Base-by-base conservation (phyloP, 129 eudicot genomes). In the Arctium minus region DNA sequence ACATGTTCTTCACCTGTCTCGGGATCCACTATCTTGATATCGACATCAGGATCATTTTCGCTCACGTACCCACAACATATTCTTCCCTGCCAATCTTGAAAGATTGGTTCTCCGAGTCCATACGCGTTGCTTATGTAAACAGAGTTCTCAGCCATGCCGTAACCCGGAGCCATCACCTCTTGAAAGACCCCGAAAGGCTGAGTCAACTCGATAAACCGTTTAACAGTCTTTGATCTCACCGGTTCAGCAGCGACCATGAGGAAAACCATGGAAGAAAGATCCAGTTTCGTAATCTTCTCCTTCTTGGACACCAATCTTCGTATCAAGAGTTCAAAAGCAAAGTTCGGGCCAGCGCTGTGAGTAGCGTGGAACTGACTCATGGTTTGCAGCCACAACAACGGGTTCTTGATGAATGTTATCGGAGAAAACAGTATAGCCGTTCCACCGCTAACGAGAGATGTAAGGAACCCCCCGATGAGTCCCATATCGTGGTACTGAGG, bases 401-500 rank as follows among this genome's bases (percentile, higher is more conserved):
- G 91, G 50, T 88, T 85, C 53, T 76, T 88, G 75, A 88, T 88
- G 68, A 88, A 88, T 0, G 89, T 85, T 65, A 77, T 50, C 4
- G 91, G 91, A 3, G 89, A 88, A 72, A 88, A 85, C 3, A 85
- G 74, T 64, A 88, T 5, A 79, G 83, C 76, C 4, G 87, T 70
- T 80, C 85, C 91, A 36, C 87, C 91, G 60, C 88, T 79, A 18
- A 88, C 75, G 3, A 81, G 76, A 13, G 78, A 35, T 2, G 88
- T 88, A 13, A 88, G 83, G 46, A 85, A 37, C 33, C 91, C 87
- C 2, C 91, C 91, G 2, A 88, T 88, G 37, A 88, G 80, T 1
- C 91, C 91, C 89, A 88, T 88, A 27, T 88, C 91, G 40, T 88
- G 91, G 75, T 88, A 88, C 18, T 88, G 89, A 12, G 91, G 91